Conservation (phyloP, 2,329 filamentous ascomycete genomes). For the Paecilomyces variotii region DNA sequence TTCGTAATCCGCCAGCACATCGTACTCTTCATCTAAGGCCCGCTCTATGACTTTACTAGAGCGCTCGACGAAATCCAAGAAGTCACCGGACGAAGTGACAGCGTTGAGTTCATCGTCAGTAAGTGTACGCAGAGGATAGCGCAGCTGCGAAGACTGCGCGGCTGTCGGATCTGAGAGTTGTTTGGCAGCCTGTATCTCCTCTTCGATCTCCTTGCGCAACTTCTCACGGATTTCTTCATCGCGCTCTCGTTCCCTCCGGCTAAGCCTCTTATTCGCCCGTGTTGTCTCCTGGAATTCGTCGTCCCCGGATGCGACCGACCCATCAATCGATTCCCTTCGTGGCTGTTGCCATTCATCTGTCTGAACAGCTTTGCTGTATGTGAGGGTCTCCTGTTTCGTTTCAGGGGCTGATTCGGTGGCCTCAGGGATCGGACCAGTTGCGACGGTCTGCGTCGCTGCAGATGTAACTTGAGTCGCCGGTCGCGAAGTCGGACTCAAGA, state of each 20-base stretch:
- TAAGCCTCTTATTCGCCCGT: constrained; percentile 61
- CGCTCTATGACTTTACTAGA: constrained; percentile 97
- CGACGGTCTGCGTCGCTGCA: constrained; percentile 60
- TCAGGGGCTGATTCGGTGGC: constrained; percentile 64
- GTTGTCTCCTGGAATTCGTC: constrained; percentile 50
- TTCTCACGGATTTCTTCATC: constrained; percentile 85
- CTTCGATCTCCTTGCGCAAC: constrained; percentile 81
- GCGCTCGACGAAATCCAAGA: constrained; percentile 87
- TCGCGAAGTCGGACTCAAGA: constrained; percentile 30
- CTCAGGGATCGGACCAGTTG: constrained; percentile 64
- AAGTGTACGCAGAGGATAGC: constrained; percentile 71
- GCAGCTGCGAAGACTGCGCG: constrained; percentile 38
- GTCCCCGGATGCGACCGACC: constrained; percentile 53
- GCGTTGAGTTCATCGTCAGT: constrained; percentile 80
- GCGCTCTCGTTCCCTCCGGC: constrained; percentile 68
- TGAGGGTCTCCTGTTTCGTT: constrained; percentile 65
- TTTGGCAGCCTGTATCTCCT: constrained; percentile 71
- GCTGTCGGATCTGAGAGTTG: constrained; percentile 30
- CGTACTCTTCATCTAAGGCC: constrained; percentile 90
- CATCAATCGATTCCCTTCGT: constrained; percentile 45
- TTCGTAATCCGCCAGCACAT: constrained; percentile 91
- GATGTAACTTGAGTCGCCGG: constrained; percentile 31
- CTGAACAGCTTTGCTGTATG: constrained; percentile 95
- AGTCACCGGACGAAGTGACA: constrained; percentile 85
- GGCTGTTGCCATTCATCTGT: constrained; percentile 64